Percentiles rank a stretch among this genome's conserved stretches.
Evolutionary conservation across 2,329 filamentous ascomycete species (phyloP).

Genomic region (Nemania sp.): DNA sequence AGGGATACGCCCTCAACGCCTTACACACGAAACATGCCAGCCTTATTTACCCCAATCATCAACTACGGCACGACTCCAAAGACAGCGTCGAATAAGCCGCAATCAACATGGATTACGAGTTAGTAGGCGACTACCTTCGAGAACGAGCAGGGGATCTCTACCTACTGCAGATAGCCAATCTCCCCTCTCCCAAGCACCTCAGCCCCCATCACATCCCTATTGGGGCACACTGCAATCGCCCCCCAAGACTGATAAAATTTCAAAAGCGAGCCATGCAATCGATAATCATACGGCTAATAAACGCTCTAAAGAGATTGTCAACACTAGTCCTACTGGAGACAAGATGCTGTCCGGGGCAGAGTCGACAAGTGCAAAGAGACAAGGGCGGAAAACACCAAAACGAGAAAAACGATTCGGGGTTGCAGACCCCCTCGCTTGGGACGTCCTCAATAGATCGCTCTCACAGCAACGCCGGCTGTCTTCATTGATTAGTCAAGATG

Average conservation of each 20-base stretch:
- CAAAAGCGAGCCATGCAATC: constrained; percentile 2
- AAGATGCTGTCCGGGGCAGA: constrained; percentile 2
- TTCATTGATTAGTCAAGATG: constrained; percentile 48
- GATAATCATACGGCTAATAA: neutral
- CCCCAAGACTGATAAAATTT: constrained; percentile 32
- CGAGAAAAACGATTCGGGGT: constrained; percentile 50
- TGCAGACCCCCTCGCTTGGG: constrained; percentile 57
- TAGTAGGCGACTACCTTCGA: constrained; percentile 49
- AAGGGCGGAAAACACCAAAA: constrained; percentile 33
- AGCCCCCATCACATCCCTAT: constrained; percentile 44
- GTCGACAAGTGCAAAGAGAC: constrained; percentile 22
- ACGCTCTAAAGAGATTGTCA: constrained; percentile 4
- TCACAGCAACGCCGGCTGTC: constrained; percentile 60
- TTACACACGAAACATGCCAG: constrained; percentile 51
- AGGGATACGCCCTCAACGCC: constrained; percentile 45
- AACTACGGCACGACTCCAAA: constrained; percentile 49
- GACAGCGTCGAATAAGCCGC: constrained; percentile 54
- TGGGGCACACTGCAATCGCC: constrained; percentile 46
- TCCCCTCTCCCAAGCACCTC: constrained; percentile 46
- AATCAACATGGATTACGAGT: constrained; percentile 52
- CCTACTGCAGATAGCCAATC: constrained; percentile 34
- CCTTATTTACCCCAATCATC: constrained; percentile 50
- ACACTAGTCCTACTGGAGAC: constrained; percentile 1
- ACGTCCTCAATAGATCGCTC: constrained; percentile 60
- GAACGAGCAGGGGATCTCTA: constrained; percentile 38